Percentiles rank a stretch among this genome's conserved stretches.
These are phyloP conservation scores for Prunus fruticosa DNA, from an alignment of 306 rosid genomes.

Conservation along the genomic window DNA sequence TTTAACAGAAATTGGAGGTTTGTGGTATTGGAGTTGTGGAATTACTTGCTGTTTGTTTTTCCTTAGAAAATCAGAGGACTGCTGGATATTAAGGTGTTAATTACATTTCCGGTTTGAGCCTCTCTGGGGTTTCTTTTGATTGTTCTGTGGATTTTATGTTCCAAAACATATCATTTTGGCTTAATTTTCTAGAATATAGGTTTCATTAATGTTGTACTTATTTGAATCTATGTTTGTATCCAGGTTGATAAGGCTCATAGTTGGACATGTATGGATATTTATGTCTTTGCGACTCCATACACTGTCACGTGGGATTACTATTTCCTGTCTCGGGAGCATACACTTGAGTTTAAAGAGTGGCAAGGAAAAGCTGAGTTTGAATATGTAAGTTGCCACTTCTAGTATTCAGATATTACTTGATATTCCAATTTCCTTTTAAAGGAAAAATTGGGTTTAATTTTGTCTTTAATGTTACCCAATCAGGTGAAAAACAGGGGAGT, in stretches of 20 bases:
- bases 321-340: slow-evolving; percentile 86
- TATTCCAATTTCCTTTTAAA: slow-evolving; percentile 6
- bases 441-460: slow-evolving; percentile 7
- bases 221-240: slow-evolving; percentile 20
- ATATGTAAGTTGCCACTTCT: slow-evolving; percentile 63
- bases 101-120: background rate
- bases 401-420: slow-evolving; percentile 1
- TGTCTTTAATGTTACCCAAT: slow-evolving; percentile 28
- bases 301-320: slow-evolving; percentile 97
- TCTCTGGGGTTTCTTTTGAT: background rate
- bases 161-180: background rate
- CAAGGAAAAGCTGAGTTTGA: slow-evolving; percentile 80
- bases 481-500: slow-evolving; percentile 83
- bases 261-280: slow-evolving; percentile 89
- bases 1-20: background rate
- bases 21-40: background rate
- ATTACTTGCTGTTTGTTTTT: background rate
- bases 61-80: background rate
- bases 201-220: background rate
- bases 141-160: background rate
- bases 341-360: slow-evolving; percentile 80
- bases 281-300: slow-evolving; percentile 94
- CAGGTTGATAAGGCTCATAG: slow-evolving; percentile 86
- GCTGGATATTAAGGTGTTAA: background rate
- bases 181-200: background rate